phyloP scores from a whole-genome alignment of 2,329 filamentous ascomycete species.

The Alternaria sp. region DNA sequence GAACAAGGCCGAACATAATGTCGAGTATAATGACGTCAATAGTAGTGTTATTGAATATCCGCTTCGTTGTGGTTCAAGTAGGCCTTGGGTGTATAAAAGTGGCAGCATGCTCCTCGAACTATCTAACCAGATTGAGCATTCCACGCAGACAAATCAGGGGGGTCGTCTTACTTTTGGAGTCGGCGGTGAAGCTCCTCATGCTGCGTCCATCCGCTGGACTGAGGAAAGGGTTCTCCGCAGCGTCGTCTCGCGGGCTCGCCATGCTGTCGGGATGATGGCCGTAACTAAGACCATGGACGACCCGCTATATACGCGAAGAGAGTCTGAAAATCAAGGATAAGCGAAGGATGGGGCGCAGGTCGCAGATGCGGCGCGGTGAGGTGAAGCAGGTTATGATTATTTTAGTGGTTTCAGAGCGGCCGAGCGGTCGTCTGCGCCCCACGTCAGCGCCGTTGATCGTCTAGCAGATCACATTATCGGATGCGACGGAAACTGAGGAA shows the following conservation, averaged over 20 bases:
- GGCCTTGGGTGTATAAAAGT: constrained; percentile 5
- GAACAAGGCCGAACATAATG: constrained; percentile 65
- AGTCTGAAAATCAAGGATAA: neutral
- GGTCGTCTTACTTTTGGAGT: constrained; percentile 2
- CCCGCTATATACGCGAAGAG: neutral
- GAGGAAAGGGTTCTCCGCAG: constrained; percentile 9
- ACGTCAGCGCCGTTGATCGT: constrained; percentile 3
- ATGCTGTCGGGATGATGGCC: neutral
- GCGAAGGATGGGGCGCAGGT: constrained; percentile 1
- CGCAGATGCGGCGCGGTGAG: neutral
- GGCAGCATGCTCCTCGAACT: constrained; percentile 9
- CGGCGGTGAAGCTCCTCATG: neutral
- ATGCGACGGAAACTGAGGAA: neutral
- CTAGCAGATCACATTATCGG: neutral
- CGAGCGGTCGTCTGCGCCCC: constrained; percentile 1
- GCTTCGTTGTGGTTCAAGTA: constrained; percentile 6
- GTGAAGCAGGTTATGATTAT: constrained; percentile 1
- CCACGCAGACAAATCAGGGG: neutral
- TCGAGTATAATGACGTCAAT: constrained; percentile 63
- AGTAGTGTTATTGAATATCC: constrained; percentile 26
- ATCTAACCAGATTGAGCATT: constrained; percentile 2
- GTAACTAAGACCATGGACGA: neutral
- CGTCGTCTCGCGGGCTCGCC: neutral
- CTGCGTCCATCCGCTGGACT: constrained; percentile 5
- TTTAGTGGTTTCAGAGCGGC: constrained; percentile 5